phyloP scores from a whole-genome alignment of 1,139 yeast species.

The Suhomyces bokatorum region DNA sequence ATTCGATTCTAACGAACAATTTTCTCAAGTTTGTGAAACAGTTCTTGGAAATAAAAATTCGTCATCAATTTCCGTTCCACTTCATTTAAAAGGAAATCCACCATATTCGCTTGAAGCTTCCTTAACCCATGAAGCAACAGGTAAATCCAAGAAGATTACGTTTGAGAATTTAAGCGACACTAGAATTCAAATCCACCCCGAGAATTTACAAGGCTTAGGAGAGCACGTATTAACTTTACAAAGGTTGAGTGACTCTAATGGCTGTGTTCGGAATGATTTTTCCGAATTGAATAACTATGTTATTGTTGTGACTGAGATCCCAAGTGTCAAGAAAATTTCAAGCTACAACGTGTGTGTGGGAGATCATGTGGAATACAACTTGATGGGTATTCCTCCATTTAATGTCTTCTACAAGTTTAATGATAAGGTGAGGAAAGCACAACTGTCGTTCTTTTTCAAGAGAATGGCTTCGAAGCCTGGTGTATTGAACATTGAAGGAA shows the following conservation, averaged over 20 bases:
- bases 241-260: constrained; percentile 65
- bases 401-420: constrained; percentile 73
- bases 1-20: constrained; percentile 49
- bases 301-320: constrained; percentile 72
- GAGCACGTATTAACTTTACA: constrained; percentile 59
- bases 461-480: constrained; percentile 87
- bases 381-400: constrained; percentile 82
- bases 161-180: constrained; percentile 21
- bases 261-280: constrained; percentile 57
- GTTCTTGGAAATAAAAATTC: constrained; percentile 29
- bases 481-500: constrained; percentile 58
- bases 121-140: constrained; percentile 43
- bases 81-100: constrained; percentile 56
- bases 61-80: constrained; percentile 52
- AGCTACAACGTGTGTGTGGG: constrained; percentile 79
- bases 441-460: constrained; percentile 52
- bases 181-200: constrained; percentile 17
- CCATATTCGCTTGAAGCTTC: constrained; percentile 63
- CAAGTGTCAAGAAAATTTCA: constrained; percentile 50
- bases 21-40: constrained; percentile 60
- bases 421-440: constrained; percentile 58
- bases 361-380: constrained; percentile 74
- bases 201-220: constrained; percentile 33
- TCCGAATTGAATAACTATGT: constrained; percentile 35
- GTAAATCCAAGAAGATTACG: constrained; percentile 16